Base-by-base conservation (phyloP, 2,329 filamentous ascomycete species). In the Tolypocladium ovalisporum region DNA sequence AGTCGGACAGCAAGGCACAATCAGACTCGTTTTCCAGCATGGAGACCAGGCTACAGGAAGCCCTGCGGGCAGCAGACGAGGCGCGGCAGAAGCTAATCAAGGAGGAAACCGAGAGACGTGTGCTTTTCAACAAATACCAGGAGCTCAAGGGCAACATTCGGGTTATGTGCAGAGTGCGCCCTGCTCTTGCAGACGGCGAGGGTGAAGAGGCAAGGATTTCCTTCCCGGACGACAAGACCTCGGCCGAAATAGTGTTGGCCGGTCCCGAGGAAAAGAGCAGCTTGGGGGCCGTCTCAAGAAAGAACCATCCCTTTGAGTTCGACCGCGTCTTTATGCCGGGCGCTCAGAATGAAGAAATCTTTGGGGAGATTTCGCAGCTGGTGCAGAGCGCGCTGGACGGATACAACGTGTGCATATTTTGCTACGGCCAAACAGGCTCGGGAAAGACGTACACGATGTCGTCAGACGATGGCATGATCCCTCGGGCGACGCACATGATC, bases 381-480 rank as follows among this genome's bases (percentile, higher is more conserved):
- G 92, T 99, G 1, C 94, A 99, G 73, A 96, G 90, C 64, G 94
- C 95, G 0, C 79, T 99, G 42, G 94, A 99, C 67, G 94, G 94
- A 1, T 99, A 96, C 76, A 99, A 97, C 64, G 94, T 99, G 55
- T 97, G 93, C 73, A 97, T 99, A 61, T 96, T 99, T 75, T 97
- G 92, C 69, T 99, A 99, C 68, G 94, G 94, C 49, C 94, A 99
- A 72, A 99, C 94, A 0, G 94, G 94, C 4, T 94, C 92, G 22
- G 94, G 94, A 59, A 99, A 99, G 78, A 99, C 94, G 0, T 89
- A 87, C 68, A 97, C 94, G 4, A 99, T 99, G 94, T 95, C 89
- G 12, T 88, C 87, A 0, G 73, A 78, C 2, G 90, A 97, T 65
- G 94, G 94, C 63, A 97, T 99, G 87, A 99, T 99, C 59, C 93